phyloP scores from a whole-genome alignment of 106 monocot genomes.

The Dendrobium chrysotoxum region DNA sequence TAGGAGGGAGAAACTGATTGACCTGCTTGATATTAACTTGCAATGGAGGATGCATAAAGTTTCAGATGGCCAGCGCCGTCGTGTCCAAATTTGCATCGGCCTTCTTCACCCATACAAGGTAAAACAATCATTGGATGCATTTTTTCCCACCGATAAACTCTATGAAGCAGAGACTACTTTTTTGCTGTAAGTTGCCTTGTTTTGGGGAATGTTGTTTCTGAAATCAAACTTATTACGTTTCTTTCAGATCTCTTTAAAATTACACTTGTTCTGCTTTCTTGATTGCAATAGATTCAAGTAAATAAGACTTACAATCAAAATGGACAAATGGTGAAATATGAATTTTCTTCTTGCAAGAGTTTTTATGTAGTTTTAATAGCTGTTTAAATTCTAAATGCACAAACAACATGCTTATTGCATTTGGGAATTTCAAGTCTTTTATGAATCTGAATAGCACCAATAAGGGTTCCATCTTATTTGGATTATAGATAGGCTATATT shows the following conservation, averaged over 20 bases:
- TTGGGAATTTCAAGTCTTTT: no score
- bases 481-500: no score
- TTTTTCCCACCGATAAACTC: neutral
- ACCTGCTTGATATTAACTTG: slow-evolving; percentile 90
- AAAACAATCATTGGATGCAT: neutral
- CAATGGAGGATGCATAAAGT: slow-evolving; percentile 99
- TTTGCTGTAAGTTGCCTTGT: neutral
- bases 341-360: neutral
- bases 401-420: neutral
- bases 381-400: neutral
- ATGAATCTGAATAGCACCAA: no score
- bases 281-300: neutral
- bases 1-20: slow-evolving; percentile 84
- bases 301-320: neutral
- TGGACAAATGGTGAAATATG: neutral
- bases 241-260: neutral
- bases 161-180: neutral
- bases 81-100: slow-evolving; percentile 98
- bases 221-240: neutral
- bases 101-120: slow-evolving; percentile 96
- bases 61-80: slow-evolving; percentile 90
- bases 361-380: neutral
- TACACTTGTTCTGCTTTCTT: neutral
- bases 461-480: no score
- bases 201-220: neutral